A percentile compares a stretch with the other conserved stretches of the same genome.
Conservation (phyloP, 208 protist species). For the Wallacemonas collosoma region DNA sequence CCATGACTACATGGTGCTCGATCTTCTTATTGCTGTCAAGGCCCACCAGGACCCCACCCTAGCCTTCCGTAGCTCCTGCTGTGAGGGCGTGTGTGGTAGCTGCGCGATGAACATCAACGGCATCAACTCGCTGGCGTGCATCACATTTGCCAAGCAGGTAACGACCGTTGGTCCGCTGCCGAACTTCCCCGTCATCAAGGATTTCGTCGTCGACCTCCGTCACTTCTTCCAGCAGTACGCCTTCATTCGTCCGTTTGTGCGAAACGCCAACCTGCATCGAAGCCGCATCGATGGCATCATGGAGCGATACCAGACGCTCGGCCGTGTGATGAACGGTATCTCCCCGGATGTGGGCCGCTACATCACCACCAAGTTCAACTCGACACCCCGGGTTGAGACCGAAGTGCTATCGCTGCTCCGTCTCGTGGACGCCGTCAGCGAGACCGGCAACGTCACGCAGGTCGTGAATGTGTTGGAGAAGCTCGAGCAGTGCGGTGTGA, state of each 20-base stretch:
- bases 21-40: conserved; percentile 90
- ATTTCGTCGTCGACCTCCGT: conserved; percentile 91
- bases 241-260: conserved; percentile 89
- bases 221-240: conserved; percentile 93
- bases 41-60: conserved; percentile 91
- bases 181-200: conserved; percentile 92
- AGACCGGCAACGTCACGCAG: conserved; percentile 69
- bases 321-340: conserved; percentile 62
- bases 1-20: conserved; percentile 93
- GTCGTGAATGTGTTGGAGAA: conserved; percentile 51
- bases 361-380: conserved; percentile 24
- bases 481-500: conserved; percentile 50
- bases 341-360: conserved; percentile 38
- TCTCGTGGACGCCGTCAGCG: conserved; percentile 61
- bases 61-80: conserved; percentile 91
- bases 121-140: conserved; percentile 92
- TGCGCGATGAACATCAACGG: conserved; percentile 96
- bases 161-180: conserved; percentile 88
- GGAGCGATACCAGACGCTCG: conserved; percentile 74
- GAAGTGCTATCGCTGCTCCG: conserved; percentile 49
- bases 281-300: conserved; percentile 80
- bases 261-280: conserved; percentile 85
- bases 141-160: conserved; percentile 82
- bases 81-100: conserved; percentile 93
- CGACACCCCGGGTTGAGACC: conserved; percentile 28